Percentiles rank a stretch among this genome's conserved stretches.
These are phyloP conservation scores for Trichoderma semiorbis DNA, from an alignment of 2,329 filamentous ascomycete species.

Conservation along the genomic window DNA sequence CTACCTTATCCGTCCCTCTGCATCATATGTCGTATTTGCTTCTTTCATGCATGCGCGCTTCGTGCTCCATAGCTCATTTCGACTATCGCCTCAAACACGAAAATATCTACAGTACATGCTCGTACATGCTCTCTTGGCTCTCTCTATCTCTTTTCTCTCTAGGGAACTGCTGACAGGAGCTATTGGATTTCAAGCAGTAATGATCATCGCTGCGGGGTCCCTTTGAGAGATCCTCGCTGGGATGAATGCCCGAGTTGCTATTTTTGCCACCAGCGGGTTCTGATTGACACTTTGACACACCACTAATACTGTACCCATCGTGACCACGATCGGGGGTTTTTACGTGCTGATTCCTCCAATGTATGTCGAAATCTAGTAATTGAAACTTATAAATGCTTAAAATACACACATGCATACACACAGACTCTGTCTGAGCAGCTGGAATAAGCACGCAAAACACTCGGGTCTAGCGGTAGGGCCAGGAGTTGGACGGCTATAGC, in stretches of 20 bases:
- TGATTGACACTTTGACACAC: not conserved
- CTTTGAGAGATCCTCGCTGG: conserved; percentile 4
- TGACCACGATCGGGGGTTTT: not conserved
- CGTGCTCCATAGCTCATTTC: not conserved
- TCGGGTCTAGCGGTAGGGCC: conserved; percentile 4
- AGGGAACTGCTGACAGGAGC: not conserved
- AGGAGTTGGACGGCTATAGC: conserved; percentile 5
- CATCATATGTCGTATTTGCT: not conserved
- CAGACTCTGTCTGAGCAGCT: not conserved
- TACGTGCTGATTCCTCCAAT: not conserved
- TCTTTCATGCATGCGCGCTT: not conserved
- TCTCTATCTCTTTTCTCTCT: not conserved
- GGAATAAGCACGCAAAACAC: not conserved
- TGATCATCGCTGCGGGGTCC: not conserved
- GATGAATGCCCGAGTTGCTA: not conserved
- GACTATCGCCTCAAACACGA: not conserved
- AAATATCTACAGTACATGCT: not conserved
- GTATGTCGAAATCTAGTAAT: not conserved
- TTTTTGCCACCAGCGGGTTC: not conserved
- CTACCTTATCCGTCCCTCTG: not conserved
- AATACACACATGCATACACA: not conserved
- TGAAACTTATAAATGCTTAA: not conserved
- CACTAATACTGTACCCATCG: not conserved
- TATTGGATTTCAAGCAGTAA: not conserved
- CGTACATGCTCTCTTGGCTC: not conserved